Percentiles rank a stretch among this genome's conserved stretches.
Conservation (phyloP, 805 yeast species). For the Yarrowia hollandica region DNA sequence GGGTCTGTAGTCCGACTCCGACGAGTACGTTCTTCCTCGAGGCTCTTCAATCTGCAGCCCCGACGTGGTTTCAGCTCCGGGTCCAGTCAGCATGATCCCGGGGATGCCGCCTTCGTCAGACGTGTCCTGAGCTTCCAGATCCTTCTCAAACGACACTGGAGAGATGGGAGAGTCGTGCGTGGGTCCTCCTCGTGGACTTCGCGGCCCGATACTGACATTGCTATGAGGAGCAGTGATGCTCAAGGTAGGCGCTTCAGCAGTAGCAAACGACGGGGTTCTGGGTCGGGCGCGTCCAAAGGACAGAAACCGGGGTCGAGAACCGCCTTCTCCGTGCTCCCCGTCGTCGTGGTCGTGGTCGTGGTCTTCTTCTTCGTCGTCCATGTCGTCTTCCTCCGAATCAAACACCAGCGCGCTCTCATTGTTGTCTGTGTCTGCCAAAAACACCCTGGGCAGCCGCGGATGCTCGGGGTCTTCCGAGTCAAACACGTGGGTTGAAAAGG, state of each 20-base stretch:
- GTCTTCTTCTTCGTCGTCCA: slow-evolving; percentile 8
- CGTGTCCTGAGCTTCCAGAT: slow-evolving; percentile 13
- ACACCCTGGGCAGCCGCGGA: slow-evolving; percentile 33
- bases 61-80: background rate
- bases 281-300: background rate
- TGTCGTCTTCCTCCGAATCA: slow-evolving; percentile 7
- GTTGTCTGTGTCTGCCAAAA: slow-evolving; percentile 29
- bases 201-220: too few species aligned
- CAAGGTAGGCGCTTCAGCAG: background rate
- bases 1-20: background rate
- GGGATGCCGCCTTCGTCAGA: background rate
- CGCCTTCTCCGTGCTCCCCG: background rate
- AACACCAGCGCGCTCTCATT: slow-evolving; percentile 19
- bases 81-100: slow-evolving; percentile 4
- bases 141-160: slow-evolving; percentile 7
- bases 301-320: background rate
- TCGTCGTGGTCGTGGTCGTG: background rate
- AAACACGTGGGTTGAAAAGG: slow-evolving; percentile 30
- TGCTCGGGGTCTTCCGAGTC: slow-evolving; percentile 36
- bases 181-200: background rate
- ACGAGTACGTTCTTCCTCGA: background rate
- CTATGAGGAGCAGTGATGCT: background rate
- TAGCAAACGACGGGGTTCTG: background rate
- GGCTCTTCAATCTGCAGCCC: slow-evolving; percentile 12
- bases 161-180: background rate